Conservation (phyloP, 2,329 filamentous ascomycete species). For the Hypomyces rosellus region DNA sequence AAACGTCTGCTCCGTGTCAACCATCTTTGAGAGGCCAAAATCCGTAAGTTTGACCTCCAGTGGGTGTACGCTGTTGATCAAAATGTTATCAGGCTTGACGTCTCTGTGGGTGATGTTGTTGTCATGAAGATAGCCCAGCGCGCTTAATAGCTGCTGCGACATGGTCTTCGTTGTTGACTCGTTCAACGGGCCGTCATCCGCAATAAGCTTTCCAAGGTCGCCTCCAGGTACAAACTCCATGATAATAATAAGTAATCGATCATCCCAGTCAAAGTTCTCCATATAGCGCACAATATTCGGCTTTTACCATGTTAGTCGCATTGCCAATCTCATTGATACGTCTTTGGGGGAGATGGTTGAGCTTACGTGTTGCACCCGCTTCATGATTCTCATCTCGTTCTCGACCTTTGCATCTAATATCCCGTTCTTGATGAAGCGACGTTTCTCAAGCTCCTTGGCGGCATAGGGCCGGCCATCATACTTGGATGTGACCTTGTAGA, state of each 20-base stretch:
- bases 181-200: conserved; percentile 52
- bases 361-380: conserved; percentile 71
- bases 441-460: conserved; percentile 92
- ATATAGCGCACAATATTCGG: conserved; percentile 88
- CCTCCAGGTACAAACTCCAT: conserved; percentile 89
- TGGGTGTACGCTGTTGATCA: conserved; percentile 67
- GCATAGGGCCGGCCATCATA: conserved; percentile 78
- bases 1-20: conserved; percentile 85
- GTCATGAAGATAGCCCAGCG: conserved; percentile 77
- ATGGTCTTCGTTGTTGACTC: conserved; percentile 67
- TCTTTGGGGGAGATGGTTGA: neutral
- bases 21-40: conserved; percentile 92
- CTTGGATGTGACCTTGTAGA: conserved; percentile 84
- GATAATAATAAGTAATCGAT: conserved; percentile 86
- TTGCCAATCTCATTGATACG: conserved; percentile 9
- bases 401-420: conserved; percentile 85
- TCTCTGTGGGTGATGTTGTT: conserved; percentile 95
- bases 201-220: conserved; percentile 71
- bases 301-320: conserved; percentile 31
- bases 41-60: conserved; percentile 88
- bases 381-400: conserved; percentile 97
- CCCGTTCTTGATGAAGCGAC: conserved; percentile 87
- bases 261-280: conserved; percentile 76
- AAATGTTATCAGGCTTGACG: conserved; percentile 96
- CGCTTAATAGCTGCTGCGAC: conserved; percentile 69